Conservation (phyloP, 1,284 basidiomycete species). For the Cerrena zonata region DNA sequence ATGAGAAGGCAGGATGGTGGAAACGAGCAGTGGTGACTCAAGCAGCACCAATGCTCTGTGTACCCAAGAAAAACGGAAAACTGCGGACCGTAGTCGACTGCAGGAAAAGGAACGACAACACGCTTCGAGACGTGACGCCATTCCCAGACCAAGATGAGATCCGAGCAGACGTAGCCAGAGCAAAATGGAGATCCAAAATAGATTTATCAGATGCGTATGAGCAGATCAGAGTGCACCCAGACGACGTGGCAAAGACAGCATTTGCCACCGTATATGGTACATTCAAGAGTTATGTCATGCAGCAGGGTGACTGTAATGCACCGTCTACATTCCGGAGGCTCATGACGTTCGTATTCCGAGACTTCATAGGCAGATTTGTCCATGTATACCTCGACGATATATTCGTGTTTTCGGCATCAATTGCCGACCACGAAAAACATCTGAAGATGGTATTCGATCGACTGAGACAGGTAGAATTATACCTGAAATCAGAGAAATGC, state of each 20-base stretch:
- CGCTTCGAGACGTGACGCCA: conserved; percentile 24
- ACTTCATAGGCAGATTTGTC: conserved; percentile 24
- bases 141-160: conserved; percentile 31
- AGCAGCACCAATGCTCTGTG: too few species aligned
- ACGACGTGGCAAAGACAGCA: too few species aligned
- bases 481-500: too few species aligned
- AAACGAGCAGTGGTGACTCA: too few species aligned
- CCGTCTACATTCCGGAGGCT: too few species aligned
- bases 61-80: conserved; percentile 19
- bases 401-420: conserved; percentile 18
- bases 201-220: conserved; percentile 26
- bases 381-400: conserved; percentile 30
- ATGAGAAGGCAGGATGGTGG: too few species aligned
- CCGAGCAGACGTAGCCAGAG: conserved; percentile 18
- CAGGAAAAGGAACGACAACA: conserved; percentile 25
- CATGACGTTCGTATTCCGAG: conserved; percentile 28
- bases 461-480: conserved; percentile 14
- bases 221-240: conserved; percentile 21
- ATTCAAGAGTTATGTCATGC: conserved; percentile 25
- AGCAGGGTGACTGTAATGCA: conserved; percentile 31
- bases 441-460: conserved; percentile 20
- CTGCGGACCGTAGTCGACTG: conserved; percentile 22
- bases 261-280: conserved; percentile 20
- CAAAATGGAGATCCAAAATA: conserved; percentile 20
- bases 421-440: conserved; percentile 26